Base-by-base conservation (phyloP, 805 yeast genomes). In the Ogataea henricii region DNA sequence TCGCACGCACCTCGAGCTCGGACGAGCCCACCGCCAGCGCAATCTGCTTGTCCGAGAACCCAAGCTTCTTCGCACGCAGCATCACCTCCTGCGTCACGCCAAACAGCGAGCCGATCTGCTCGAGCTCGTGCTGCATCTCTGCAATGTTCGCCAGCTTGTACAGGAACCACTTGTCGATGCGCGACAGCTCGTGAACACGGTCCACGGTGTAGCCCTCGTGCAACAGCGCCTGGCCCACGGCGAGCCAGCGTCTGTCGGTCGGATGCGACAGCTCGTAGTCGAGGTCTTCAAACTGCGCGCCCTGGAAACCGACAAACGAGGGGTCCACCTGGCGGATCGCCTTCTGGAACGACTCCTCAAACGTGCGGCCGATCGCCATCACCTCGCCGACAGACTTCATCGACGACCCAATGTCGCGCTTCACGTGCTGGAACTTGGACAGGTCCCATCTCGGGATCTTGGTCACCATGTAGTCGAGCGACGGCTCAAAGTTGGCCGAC, bases 311-410 rank as follows among this genome's bases (percentile, higher is more conserved):
- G 62, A 89, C 67, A 55, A 80, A 82, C 2, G 95, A 83, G 35
- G 97, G 97, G 64, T 90, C 97, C 53, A 90, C 89, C 70, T 91
- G 96, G 73, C 99, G 85, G 56, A 92, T 83, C 37, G 98, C 98
- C 77, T 92, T 92, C 76, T 94, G 97, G 78, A 92, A 85, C 29
- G 97, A 87, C 74, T 92, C 99, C 75, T 92, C 99, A 66, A 92
- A 92, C 55, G 84, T 92, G 73, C 99, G 85, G 65, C 99, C 99
- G 65, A 92, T 94, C 39, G 97, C 95, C 99, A 92, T 92, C 50
- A 92, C 99, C 72, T 92, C 99, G 69, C 99, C 99, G 47, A 92
- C 99, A 50, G 97, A 91, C 71, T 92, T 92, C 99, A 92, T 92
- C 37, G 97, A 83, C 8, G 96, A 88, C 40, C 97, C 96, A 65